Evolutionary conservation across 2,329 filamentous ascomycete genomes (phyloP).

Genomic region (Colletotrichum navitas): DNA sequence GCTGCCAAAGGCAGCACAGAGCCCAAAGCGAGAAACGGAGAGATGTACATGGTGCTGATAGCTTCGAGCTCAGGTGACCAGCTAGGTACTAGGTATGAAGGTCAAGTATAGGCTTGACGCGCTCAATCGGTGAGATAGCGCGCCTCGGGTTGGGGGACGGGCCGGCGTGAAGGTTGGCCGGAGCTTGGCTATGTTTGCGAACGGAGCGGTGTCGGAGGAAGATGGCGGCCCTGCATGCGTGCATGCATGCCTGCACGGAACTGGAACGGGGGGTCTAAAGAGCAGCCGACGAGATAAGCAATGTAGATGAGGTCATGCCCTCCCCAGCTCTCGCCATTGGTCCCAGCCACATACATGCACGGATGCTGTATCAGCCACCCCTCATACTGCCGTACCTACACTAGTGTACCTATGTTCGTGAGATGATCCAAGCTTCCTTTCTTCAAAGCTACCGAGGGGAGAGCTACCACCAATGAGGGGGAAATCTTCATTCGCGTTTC

Average conservation of each 20-base stretch:
- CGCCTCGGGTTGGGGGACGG: constrained; percentile 7
- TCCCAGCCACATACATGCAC: constrained; percentile 23
- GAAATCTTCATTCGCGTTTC: constrained; percentile 7
- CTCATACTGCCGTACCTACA: not conserved
- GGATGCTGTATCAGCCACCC: constrained; percentile 27
- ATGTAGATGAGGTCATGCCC: constrained; percentile 33
- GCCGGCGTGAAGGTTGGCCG: constrained; percentile 4
- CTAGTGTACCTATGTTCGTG: constrained; percentile 1
- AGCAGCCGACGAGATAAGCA: not conserved
- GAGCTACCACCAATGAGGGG: constrained; percentile 13
- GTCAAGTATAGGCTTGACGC: not conserved
- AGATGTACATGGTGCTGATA: constrained; percentile 28
- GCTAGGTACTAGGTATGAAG: not conserved
- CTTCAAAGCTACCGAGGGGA: not conserved
- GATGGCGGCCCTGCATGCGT: not conserved
- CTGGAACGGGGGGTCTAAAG: not conserved
- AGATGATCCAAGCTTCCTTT: constrained; percentile 30
- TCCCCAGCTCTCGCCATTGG: constrained; percentile 24
- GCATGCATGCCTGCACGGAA: not conserved
- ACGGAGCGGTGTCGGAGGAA: constrained; percentile 38
- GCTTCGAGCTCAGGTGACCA: not conserved
- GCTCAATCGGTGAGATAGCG: constrained; percentile 14
- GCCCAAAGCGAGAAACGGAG: constrained; percentile 15
- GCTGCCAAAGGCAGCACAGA: constrained; percentile 32
- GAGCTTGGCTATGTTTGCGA: constrained; percentile 24